Base-by-base conservation (phyloP, 2,329 filamentous ascomycete species). In the Chrysoporthe cubensis region DNA sequence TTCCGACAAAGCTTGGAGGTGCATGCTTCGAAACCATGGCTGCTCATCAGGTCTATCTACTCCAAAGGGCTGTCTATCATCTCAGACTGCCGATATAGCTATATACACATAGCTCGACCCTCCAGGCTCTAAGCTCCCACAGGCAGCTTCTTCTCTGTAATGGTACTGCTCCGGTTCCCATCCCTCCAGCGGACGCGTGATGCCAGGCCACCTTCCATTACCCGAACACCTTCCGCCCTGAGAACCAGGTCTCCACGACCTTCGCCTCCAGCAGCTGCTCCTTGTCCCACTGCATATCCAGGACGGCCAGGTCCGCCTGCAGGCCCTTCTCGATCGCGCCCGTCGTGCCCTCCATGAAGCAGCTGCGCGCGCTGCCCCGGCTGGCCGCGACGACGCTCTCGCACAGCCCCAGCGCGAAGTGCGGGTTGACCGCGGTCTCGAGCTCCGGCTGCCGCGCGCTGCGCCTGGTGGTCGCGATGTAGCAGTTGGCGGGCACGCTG, bases 301-400 rank as follows among this genome's bases (percentile, higher is more conserved):
- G 77, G 1, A 86, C 77, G 21, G 85, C 83, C 65, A 90, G 87
- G 71, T 90, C 88, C 0, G 88, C 88, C 71, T 82, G 78, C 73
- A 84, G 78, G 0, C 87, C 87, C 0, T 75, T 76, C 71, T 81
- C 80, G 66, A 90, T 72, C 62, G 79, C 83, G 0, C 88, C 88
- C 0, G 85, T 79, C 74, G 82, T 80, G 2, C 76, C 73, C 43
- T 90, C 88, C 1, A 84, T 83, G 71, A 88, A 89, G n/a, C 82
- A 85, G 16, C 84, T 86, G 72, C 85, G 86, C 0, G 88, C 87
- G 4, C 83, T 83, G 0, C 88, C 88, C 50, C 78, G 76, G 0
- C 86, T 87, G 0, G 82, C 86, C 9, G 83, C 87, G 1, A 78
- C 80, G 2, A 89, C 76, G 0, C 86, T 84, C 71, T 88, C 82